Conservation (phyloP, 768 basidiomycete species). For the Tulasnella sp. region DNA sequence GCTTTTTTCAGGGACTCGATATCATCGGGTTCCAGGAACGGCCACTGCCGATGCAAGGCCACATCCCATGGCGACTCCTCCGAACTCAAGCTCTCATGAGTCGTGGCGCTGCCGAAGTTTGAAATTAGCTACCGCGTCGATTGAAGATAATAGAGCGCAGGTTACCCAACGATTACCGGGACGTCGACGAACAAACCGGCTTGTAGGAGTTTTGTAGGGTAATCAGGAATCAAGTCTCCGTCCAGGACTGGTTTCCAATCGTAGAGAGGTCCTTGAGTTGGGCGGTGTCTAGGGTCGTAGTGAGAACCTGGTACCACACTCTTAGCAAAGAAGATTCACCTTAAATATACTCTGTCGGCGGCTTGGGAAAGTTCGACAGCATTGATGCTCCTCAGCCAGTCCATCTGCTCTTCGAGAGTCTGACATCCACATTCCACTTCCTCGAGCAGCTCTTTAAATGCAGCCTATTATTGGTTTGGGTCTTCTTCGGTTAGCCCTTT, state of each 20-base stretch:
- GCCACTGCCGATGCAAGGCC: neutral
- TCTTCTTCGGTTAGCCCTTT: neutral
- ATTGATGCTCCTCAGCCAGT: constrained; percentile 21
- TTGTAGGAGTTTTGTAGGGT: constrained; percentile 47
- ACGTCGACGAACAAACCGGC: constrained; percentile 47
- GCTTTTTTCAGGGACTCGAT: neutral
- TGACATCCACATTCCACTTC: constrained; percentile 49
- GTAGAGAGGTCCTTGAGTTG: neutral
- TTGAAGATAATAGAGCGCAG: too few relatives aligned
- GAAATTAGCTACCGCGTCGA: neutral
- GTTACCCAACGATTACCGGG: constrained; percentile 58
- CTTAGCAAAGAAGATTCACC: neutral
- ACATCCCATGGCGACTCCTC: neutral
- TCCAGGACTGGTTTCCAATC: constrained; percentile 48
- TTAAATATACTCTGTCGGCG: constrained; percentile 24
- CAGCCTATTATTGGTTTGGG: constrained; percentile 35
- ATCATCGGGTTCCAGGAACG: neutral
- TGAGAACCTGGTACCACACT: neutral
- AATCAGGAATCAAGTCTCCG: constrained; percentile 48
- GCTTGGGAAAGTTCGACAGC: constrained; percentile 45
- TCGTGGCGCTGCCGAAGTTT: neutral
- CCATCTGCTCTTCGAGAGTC: neutral
- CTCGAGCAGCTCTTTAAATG: constrained; percentile 51
- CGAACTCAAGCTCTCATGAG: neutral
- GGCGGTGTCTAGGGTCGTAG: neutral